Percentiles rank a stretch among this genome's conserved stretches.
phyloP scores from a whole-genome alignment of 495 filamentous ascomycete genomes.

The Penicillium psychrofluorescens region DNA sequence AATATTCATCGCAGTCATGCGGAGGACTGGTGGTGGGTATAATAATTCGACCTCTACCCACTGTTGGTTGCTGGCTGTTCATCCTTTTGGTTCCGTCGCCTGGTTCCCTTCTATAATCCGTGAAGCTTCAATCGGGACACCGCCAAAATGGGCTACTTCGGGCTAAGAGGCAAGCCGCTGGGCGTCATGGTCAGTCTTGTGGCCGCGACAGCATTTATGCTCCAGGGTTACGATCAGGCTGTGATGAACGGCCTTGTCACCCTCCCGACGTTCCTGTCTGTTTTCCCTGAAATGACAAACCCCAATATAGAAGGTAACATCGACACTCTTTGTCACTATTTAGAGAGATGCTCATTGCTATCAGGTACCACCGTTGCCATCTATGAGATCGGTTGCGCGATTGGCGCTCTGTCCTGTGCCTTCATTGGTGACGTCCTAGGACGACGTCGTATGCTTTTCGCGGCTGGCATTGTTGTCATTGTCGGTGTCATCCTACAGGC shows the following conservation, averaged over 20 bases:
- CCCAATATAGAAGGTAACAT: too few species aligned
- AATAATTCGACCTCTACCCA: too few species aligned
- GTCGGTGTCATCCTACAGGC: slow-evolving; percentile 9
- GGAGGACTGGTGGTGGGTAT: too few species aligned
- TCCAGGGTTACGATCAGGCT: slow-evolving; percentile 15
- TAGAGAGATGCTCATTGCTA: too few species aligned
- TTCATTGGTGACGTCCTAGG: slow-evolving; percentile 7
- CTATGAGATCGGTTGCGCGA: slow-evolving; percentile 9
- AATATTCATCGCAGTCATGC: too few species aligned
- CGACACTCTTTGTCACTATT: too few species aligned
- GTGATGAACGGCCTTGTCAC: slow-evolving; percentile 14
- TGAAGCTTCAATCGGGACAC: too few species aligned
- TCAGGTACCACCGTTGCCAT: slow-evolving; percentile 8
- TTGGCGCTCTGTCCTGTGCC: slow-evolving; percentile 7
- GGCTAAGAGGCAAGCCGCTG: too few species aligned
- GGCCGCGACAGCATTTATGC: slow-evolving; percentile 13
- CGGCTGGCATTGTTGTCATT: slow-evolving; percentile 3
- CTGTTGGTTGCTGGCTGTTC: too few species aligned
- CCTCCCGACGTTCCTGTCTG: slow-evolving; percentile 5
- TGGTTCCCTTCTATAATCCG: too few species aligned
- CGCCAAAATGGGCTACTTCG: too few species aligned
- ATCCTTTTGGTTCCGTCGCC: too few species aligned
- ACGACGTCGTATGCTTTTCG: slow-evolving; percentile 4
- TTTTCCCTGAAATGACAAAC: slow-evolving; percentile 1
- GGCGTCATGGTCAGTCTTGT: neutral